Evolutionary conservation across 257 asterid genomes (phyloP).

Genomic region (Solanum appendiculatum): DNA sequence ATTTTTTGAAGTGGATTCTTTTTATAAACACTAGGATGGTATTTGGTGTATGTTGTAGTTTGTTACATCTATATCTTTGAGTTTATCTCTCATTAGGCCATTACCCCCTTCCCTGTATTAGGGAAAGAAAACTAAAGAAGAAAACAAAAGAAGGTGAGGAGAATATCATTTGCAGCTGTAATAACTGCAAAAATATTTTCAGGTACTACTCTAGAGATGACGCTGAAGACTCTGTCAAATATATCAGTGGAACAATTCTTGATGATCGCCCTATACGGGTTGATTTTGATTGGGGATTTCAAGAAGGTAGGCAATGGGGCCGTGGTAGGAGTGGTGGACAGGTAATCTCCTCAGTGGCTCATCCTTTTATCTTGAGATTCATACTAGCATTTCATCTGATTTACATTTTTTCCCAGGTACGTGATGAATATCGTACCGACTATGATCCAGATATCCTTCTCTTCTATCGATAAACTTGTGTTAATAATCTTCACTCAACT

Average conservation of each 20-base stretch:
- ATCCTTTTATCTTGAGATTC: neutral
- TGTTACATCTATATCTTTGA: neutral
- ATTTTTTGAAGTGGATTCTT: neutral
- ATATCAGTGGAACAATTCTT: constrained; percentile 91
- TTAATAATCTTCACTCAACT: neutral
- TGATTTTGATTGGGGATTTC: constrained; percentile 99
- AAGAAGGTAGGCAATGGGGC: constrained; percentile 99
- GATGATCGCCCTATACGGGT: constrained; percentile 99
- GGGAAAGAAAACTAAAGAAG: neutral
- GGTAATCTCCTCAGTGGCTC: constrained; percentile 28
- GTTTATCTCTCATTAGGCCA: neutral
- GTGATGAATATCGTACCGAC: constrained; percentile 98
- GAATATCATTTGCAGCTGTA: neutral
- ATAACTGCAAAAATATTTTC: neutral
- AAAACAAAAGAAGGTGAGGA: neutral
- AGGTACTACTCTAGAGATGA: constrained; percentile 97
- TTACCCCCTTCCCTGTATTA: neutral
- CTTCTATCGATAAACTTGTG: neutral
- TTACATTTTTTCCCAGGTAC: constrained; percentile 46
- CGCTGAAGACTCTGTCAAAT: constrained; percentile 83
- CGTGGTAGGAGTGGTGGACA: constrained; percentile 99
- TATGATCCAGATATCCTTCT: constrained; percentile 99
- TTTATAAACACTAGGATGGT: neutral
- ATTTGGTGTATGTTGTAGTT: neutral
- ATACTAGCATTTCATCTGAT: constrained; percentile 3